phyloP scores from a whole-genome alignment of 129 eudicot genomes.

The Arctium minus region DNA sequence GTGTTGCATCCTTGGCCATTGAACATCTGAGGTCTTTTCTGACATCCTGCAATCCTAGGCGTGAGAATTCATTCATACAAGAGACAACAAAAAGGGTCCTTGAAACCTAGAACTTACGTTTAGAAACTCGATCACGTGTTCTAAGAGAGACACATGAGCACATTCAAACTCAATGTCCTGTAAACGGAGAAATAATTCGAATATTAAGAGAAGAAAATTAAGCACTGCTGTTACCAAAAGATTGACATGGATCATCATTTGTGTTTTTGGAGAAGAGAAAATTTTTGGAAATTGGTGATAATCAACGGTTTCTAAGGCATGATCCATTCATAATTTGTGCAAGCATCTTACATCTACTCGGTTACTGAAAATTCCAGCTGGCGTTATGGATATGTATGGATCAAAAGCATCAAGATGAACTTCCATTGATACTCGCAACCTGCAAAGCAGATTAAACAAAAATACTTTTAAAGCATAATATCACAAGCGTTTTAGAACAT shows the following conservation, averaged over 20 bases:
- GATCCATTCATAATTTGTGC: background rate
- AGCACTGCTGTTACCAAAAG: background rate
- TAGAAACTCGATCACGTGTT: constrained; percentile 66
- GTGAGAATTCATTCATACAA: constrained; percentile 11
- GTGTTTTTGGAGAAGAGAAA: background rate
- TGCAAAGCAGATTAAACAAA: constrained; percentile 32
- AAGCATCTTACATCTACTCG: constrained; percentile 63
- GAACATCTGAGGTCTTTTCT: constrained; percentile 82
- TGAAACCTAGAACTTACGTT: constrained; percentile 49
- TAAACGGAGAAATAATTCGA: constrained; percentile 5
- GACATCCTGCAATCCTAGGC: constrained; percentile 44
- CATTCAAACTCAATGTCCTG: constrained; percentile 87
- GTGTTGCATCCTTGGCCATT: constrained; percentile 89
- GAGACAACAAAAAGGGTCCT: constrained; percentile 17
- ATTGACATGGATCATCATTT: background rate
- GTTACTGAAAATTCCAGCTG: constrained; percentile 81
- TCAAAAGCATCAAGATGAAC: constrained; percentile 75
- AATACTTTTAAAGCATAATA: constrained; percentile 1
- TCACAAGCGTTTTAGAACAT: background rate
- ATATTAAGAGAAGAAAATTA: background rate
- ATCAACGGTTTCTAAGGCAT: background rate
- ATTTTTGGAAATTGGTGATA: background rate
- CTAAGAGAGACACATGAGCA: constrained; percentile 82
- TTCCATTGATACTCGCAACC: constrained; percentile 89
- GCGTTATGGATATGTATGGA: constrained; percentile 62